Percentiles rank a stretch among this genome's conserved stretches.
phyloP scores from a whole-genome alignment of 495 filamentous ascomycete genomes.

The Rhypophila decipiens region DNA sequence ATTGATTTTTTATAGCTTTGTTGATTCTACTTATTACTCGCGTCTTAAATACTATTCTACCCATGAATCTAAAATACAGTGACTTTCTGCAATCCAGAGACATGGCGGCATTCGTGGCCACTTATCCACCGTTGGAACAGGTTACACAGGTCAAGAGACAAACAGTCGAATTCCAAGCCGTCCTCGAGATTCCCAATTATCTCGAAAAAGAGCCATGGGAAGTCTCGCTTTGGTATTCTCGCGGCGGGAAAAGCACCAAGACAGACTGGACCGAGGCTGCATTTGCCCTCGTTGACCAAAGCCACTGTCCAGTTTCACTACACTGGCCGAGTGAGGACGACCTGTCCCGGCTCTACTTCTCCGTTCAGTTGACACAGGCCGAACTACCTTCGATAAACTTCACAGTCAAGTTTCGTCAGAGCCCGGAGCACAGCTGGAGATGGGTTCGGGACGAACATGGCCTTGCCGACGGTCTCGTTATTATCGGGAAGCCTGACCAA shows the following conservation, averaged over 20 bases:
- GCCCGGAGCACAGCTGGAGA: slow-evolving; percentile 53
- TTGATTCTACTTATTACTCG: not conserved
- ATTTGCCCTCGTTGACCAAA: slow-evolving; percentile 33
- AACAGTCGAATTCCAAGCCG: slow-evolving; percentile 56
- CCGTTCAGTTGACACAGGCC: slow-evolving; percentile 35
- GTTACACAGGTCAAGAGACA: slow-evolving; percentile 49
- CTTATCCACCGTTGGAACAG: slow-evolving; percentile 64
- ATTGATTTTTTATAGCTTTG: not conserved
- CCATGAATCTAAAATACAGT: slow-evolving; percentile 13
- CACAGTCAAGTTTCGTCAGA: slow-evolving; percentile 66
- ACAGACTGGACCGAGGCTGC: slow-evolving; percentile 42
- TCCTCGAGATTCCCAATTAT: slow-evolving; percentile 59
- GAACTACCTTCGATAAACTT: slow-evolving; percentile 52
- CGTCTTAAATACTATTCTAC: slow-evolving; percentile 16
- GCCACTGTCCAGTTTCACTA: slow-evolving; percentile 27
- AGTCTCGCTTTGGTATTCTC: slow-evolving; percentile 71
- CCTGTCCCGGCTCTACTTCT: slow-evolving; percentile 38
- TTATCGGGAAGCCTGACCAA: slow-evolving; percentile 34
- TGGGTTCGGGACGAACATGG: slow-evolving; percentile 66
- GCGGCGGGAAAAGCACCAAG: slow-evolving; percentile 22
- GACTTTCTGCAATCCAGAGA: slow-evolving; percentile 6
- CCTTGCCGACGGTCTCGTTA: slow-evolving; percentile 55
- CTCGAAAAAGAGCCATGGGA: slow-evolving; percentile 59
- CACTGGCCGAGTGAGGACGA: slow-evolving; percentile 22
- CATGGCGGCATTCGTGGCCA: slow-evolving; percentile 30